Conservation (phyloP, 345 rosid species). For the Eucalyptus polybractea region DNA sequence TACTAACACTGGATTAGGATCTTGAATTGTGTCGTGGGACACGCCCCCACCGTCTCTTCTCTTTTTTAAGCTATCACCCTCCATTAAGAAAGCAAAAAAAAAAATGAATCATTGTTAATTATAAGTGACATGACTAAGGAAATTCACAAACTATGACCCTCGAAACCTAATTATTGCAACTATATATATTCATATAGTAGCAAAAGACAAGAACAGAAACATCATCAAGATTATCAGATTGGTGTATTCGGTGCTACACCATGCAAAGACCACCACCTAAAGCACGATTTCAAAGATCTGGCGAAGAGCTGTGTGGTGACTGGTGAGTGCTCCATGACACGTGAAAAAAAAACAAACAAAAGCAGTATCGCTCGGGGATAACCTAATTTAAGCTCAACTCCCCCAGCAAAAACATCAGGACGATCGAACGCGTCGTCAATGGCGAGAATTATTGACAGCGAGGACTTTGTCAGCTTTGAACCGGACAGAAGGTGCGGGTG, state of each 20-base stretch:
- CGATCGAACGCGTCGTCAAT: background rate
- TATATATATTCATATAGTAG: background rate
- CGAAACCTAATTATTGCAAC: background rate
- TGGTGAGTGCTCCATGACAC: background rate
- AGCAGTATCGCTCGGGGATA: background rate
- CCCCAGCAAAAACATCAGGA: background rate
- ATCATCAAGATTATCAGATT: background rate
- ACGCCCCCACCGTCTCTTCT: background rate
- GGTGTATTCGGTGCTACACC: background rate
- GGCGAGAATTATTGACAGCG: background rate
- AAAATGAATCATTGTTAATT: background rate
- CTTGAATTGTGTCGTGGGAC: background rate
- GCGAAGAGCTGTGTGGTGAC: background rate
- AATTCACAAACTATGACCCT: background rate
- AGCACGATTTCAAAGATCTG: background rate
- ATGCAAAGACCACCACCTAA: background rate
- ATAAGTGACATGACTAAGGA: background rate
- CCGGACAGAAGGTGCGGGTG: background rate
- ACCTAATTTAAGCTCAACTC: background rate
- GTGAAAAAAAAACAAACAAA: background rate
- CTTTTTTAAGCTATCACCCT: background rate
- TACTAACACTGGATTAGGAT: background rate
- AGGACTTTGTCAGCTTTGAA: background rate
- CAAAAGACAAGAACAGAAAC: background rate
- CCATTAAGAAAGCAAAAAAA: background rate